Conservation (phyloP, 495 filamentous ascomycete species). For the Zalerion maritima region DNA sequence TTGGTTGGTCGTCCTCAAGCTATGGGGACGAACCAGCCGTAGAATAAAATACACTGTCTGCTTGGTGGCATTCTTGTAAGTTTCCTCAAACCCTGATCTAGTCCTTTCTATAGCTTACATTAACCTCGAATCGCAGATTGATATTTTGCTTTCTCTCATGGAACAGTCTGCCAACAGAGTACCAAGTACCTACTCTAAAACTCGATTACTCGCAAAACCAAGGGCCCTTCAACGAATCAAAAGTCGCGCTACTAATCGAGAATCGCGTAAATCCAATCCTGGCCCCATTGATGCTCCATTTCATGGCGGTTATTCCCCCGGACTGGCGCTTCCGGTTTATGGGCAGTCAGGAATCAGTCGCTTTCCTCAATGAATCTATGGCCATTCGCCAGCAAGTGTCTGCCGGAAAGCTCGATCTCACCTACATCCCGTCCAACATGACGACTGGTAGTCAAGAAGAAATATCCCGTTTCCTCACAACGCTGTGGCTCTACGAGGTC, state of each 20-base stretch:
- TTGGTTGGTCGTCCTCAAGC: no score
- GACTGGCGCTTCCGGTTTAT: slow-evolving; percentile 41
- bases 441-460: slow-evolving; percentile 27
- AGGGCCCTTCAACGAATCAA: slow-evolving; percentile 30
- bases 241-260: slow-evolving; percentile 36
- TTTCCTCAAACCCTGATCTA: no score
- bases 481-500: slow-evolving; percentile 27
- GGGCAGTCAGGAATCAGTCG: slow-evolving; percentile 24
- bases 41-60: no score
- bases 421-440: slow-evolving; percentile 29
- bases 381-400: slow-evolving; percentile 23
- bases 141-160: no score
- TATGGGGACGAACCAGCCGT: no score
- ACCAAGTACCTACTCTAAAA: no score
- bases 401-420: slow-evolving; percentile 31
- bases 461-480: slow-evolving; percentile 31
- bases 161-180: no score
- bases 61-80: no score
- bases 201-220: no score
- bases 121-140: no score
- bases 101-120: no score
- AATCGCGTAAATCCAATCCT: slow-evolving; percentile 28
- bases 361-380: slow-evolving; percentile 19
- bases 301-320: slow-evolving; percentile 35
- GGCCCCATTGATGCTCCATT: slow-evolving; percentile 33